Percentiles rank a stretch among this genome's conserved stretches.
Conservation (phyloP, 805 yeast genomes). For the Nakazawaea laoshanensis region DNA sequence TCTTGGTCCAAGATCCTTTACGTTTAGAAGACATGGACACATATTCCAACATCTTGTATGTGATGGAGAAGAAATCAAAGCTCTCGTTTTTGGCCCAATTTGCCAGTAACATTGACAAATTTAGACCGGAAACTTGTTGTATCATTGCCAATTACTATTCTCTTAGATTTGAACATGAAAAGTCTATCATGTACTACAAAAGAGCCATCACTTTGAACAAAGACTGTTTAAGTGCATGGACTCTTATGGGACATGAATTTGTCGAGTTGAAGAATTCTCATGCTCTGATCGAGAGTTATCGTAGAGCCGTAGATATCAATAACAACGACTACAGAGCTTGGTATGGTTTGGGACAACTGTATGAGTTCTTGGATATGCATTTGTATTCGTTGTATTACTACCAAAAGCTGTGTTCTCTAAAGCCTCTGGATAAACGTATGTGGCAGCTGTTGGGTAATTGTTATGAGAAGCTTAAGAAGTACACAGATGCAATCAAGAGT, state of each 20-base stretch:
- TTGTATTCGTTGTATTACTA: conserved; percentile 86
- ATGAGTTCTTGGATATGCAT: conserved; percentile 94
- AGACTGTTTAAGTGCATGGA: conserved; percentile 88
- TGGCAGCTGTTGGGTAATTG: conserved; percentile 95
- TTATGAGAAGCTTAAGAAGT: conserved; percentile 68
- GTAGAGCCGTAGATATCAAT: conserved; percentile 88
- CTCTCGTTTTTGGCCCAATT: conserved; percentile 81
- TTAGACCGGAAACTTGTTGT: conserved; percentile 92
- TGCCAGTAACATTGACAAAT: conserved; percentile 73
- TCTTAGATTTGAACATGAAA: conserved; percentile 86
- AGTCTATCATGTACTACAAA: conserved; percentile 87
- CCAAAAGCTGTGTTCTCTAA: conserved; percentile 81
- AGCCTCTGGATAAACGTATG: conserved; percentile 86
- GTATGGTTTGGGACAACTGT: conserved; percentile 98
- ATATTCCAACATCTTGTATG: conserved; percentile 91
- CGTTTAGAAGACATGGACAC: conserved; percentile 87
- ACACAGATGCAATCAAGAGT: conserved; percentile 68
- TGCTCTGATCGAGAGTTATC: conserved; percentile 93
- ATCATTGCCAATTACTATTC: conserved; percentile 91
- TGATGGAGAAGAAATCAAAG: conserved; percentile 82
- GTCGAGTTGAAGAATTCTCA: conserved; percentile 93
- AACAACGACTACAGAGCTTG: conserved; percentile 90
- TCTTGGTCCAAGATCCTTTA: conserved; percentile 69
- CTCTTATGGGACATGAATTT: conserved; percentile 97
- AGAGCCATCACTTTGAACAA: conserved; percentile 79